Percentiles rank a stretch among this genome's conserved stretches.
phyloP scores from a whole-genome alignment of 768 basidiomycete species.

The Russula compacta region DNA sequence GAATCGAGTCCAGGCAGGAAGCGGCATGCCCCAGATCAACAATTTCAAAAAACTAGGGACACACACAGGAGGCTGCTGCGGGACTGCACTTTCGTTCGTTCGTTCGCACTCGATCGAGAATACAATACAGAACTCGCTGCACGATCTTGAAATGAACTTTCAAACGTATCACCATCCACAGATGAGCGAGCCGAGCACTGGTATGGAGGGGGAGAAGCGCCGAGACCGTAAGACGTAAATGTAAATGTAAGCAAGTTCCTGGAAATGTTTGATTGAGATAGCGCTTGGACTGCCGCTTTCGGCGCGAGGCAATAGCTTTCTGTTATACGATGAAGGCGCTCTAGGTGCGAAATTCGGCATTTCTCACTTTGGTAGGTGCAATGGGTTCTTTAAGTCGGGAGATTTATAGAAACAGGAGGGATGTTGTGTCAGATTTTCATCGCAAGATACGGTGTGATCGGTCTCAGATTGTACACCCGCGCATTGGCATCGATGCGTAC shows the following conservation, averaged over 20 bases:
- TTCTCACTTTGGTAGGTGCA: slow-evolving; percentile 8
- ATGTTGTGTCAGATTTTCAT: slow-evolving; percentile 11
- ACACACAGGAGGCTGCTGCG: slow-evolving; percentile 1
- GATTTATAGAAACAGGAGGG: background rate
- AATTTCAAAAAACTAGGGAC: background rate
- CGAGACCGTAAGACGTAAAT: background rate
- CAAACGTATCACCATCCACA: background rate
- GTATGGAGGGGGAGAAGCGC: background rate
- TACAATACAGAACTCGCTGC: background rate
- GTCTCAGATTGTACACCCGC: slow-evolving; percentile 7
- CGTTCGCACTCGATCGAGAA: background rate
- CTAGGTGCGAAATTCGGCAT: slow-evolving; percentile 11
- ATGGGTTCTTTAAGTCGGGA: slow-evolving; percentile 11
- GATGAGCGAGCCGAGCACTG: slow-evolving; percentile 1
- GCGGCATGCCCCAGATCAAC: slow-evolving; percentile 1
- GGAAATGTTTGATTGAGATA: background rate
- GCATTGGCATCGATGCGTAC: background rate
- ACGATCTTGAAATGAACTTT: background rate
- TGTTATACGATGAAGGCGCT: slow-evolving; percentile 6
- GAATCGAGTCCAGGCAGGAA: slow-evolving; percentile 2
- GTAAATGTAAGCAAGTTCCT: slow-evolving; percentile 9
- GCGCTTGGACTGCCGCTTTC: background rate
- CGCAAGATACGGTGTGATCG: slow-evolving; percentile 16
- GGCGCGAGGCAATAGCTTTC: background rate
- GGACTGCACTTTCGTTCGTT: background rate